phyloP scores from a whole-genome alignment of 2,329 filamentous ascomycete species.

The Talaromyces sp. region DNA sequence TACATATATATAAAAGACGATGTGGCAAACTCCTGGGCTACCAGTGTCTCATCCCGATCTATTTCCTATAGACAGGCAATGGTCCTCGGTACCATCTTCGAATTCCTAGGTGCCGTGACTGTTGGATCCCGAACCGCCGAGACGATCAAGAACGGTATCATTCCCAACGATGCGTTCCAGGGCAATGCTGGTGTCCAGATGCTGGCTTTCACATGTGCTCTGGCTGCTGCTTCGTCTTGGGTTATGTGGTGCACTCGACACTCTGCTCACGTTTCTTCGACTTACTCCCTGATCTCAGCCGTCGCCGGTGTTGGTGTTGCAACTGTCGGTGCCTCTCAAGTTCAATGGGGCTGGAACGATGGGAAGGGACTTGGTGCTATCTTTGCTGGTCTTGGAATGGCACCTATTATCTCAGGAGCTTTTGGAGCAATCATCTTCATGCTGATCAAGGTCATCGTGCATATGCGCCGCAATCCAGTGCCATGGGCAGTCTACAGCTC shows the following conservation, averaged over 20 bases:
- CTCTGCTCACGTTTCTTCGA: slow-evolving; percentile 73
- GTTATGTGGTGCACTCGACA: slow-evolving; percentile 79
- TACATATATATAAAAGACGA: slow-evolving; percentile 53
- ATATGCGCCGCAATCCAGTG: slow-evolving; percentile 70
- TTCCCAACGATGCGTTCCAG: slow-evolving; percentile 61
- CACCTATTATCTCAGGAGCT: slow-evolving; percentile 65
- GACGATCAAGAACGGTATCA: slow-evolving; percentile 80
- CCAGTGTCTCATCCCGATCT: slow-evolving; percentile 78
- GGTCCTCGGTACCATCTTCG: slow-evolving; percentile 64
- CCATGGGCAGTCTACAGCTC: slow-evolving; percentile 73
- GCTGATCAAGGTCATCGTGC: slow-evolving; percentile 72
- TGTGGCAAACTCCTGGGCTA: slow-evolving; percentile 84
- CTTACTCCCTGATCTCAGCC: slow-evolving; percentile 70
- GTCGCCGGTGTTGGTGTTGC: slow-evolving; percentile 71
- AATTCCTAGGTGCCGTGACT: slow-evolving; percentile 67
- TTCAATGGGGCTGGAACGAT: slow-evolving; percentile 70
- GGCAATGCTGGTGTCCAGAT: slow-evolving; percentile 68
- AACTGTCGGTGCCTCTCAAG: slow-evolving; percentile 62
- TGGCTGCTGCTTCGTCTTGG: slow-evolving; percentile 56
- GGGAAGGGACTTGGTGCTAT: slow-evolving; percentile 72
- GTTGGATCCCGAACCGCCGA: slow-evolving; percentile 71
- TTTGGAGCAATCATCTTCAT: slow-evolving; percentile 71
- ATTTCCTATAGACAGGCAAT: slow-evolving; percentile 38
- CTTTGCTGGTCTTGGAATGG: slow-evolving; percentile 66
- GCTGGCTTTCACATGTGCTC: slow-evolving; percentile 53